phyloP scores from a whole-genome alignment of 768 basidiomycete species.

The Sarcodon aspratus region DNA sequence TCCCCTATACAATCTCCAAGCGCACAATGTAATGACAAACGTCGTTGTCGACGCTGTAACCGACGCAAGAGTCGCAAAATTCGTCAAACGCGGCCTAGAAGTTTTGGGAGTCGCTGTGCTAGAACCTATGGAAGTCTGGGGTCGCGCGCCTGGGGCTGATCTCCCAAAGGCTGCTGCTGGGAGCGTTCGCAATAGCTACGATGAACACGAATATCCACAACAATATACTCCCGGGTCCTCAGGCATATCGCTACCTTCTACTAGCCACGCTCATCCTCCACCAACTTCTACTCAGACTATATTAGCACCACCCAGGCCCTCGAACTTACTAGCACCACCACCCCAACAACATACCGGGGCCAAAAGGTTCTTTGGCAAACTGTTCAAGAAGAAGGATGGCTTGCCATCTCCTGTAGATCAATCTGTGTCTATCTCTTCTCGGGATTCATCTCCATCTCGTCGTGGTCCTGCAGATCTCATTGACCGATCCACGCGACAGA shows the following conservation, averaged over 20 bases:
- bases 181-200: slow-evolving; percentile 4
- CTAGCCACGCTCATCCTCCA: slow-evolving; percentile 5
- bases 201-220: slow-evolving; percentile 6
- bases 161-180: neutral
- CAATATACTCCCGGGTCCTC: slow-evolving; percentile 21
- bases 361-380: slow-evolving; percentile 53
- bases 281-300: slow-evolving; percentile 7
- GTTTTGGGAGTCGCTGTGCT: slow-evolving; percentile 67
- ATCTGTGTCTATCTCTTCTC: slow-evolving; percentile 17
- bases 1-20: slow-evolving; percentile 79
- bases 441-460: slow-evolving; percentile 3
- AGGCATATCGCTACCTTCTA: slow-evolving; percentile 17
- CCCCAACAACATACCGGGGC: slow-evolving; percentile 17
- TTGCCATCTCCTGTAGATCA: slow-evolving; percentile 17
- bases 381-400: slow-evolving; percentile 52
- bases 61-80: slow-evolving; percentile 76
- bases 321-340: slow-evolving; percentile 12
- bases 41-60: slow-evolving; percentile 82
- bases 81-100: slow-evolving; percentile 38
- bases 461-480: neutral
- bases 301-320: slow-evolving; percentile 3
- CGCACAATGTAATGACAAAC: slow-evolving; percentile 82
- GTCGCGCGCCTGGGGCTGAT: slow-evolving; percentile 10
- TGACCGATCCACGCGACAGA: neutral
- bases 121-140: slow-evolving; percentile 72